These are phyloP conservation scores for Yamadazyma ubonensis DNA, from an alignment of 805 yeast genomes.

Conservation along the genomic window DNA sequence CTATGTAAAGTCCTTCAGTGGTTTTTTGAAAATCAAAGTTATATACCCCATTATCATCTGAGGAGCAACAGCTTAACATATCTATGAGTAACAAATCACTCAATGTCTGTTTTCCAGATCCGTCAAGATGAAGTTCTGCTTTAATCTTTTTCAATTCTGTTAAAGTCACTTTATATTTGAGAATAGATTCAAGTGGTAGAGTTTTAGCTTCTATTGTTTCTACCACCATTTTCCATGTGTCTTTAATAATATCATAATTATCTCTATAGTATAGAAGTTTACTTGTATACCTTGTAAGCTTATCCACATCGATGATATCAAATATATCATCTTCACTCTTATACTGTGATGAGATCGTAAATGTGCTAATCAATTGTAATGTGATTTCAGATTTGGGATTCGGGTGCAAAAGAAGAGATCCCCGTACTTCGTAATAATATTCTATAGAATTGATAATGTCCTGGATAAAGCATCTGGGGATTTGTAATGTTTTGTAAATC, in stretches of 20 bases:
- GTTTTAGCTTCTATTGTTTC: slow-evolving; percentile 14
- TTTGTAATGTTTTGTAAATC: slow-evolving; percentile 22
- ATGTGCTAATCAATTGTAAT: slow-evolving; percentile 8
- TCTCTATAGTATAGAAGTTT: slow-evolving; percentile 35
- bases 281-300: slow-evolving; percentile 27
- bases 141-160: slow-evolving; percentile 33
- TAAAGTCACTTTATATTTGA: slow-evolving; percentile 22
- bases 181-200: background rate
- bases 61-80: slow-evolving; percentile 38
- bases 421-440: slow-evolving; percentile 28
- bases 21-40: slow-evolving; percentile 29
- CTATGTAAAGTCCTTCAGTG: slow-evolving; percentile 27
- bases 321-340: slow-evolving; percentile 23
- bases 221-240: slow-evolving; percentile 37
- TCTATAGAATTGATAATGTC: slow-evolving; percentile 33
- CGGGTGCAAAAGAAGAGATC: slow-evolving; percentile 14
- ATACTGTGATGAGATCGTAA: slow-evolving; percentile 26
- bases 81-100: slow-evolving; percentile 38
- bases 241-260: slow-evolving; percentile 24
- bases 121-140: slow-evolving; percentile 28
- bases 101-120: slow-evolving; percentile 17
- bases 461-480: slow-evolving; percentile 31
- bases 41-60: slow-evolving; percentile 27
- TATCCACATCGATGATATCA: slow-evolving; percentile 43
- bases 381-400: slow-evolving; percentile 13